A percentile compares a stretch with the other conserved stretches of the same genome.
Evolutionary conservation across 2,329 filamentous ascomycete genomes (phyloP).

Genomic region (Colletotrichum shisoi): DNA sequence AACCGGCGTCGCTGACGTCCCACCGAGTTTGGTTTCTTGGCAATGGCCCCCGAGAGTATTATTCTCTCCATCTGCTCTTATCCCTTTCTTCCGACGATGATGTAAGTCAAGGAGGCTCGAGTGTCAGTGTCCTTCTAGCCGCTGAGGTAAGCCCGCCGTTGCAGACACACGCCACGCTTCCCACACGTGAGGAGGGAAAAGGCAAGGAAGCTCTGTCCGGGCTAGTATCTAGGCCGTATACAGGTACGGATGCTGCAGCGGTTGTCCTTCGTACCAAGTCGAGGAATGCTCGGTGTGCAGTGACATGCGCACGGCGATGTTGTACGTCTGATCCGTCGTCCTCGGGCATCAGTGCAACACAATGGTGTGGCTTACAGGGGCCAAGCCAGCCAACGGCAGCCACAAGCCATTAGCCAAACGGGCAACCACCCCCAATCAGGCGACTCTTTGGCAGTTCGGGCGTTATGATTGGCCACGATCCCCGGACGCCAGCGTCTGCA

Average conservation of each 20-base stretch:
- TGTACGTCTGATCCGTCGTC: not conserved
- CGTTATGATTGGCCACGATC: conserved; percentile 29
- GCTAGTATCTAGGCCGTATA: too few species aligned
- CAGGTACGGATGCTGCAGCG: too few species aligned
- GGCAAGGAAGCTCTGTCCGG: not conserved
- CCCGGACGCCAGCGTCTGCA: conserved; percentile 13
- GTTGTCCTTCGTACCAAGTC: not conserved
- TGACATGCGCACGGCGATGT: not conserved
- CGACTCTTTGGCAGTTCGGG: conserved; percentile 29
- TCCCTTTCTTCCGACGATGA: conserved; percentile 6
- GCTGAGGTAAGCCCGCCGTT: conserved; percentile 26
- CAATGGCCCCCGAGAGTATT: not conserved
- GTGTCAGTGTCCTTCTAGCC: not conserved
- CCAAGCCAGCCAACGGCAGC: conserved; percentile 30
- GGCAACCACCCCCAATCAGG: conserved; percentile 35
- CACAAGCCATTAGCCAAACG: conserved; percentile 31
- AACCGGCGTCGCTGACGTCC: not conserved
- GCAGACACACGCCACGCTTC: conserved; percentile 27
- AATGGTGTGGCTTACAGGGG: conserved; percentile 3
- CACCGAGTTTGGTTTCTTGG: conserved; percentile 2
- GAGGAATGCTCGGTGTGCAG: not conserved
- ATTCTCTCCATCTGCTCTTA: conserved; percentile 6
- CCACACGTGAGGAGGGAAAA: conserved; percentile 1
- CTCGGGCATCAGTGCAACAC: not conserved
- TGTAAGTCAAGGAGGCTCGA: conserved; percentile 21